Conservation (phyloP, 192 early-diverging fungal genomes). For the Coemansia sp. region DNA sequence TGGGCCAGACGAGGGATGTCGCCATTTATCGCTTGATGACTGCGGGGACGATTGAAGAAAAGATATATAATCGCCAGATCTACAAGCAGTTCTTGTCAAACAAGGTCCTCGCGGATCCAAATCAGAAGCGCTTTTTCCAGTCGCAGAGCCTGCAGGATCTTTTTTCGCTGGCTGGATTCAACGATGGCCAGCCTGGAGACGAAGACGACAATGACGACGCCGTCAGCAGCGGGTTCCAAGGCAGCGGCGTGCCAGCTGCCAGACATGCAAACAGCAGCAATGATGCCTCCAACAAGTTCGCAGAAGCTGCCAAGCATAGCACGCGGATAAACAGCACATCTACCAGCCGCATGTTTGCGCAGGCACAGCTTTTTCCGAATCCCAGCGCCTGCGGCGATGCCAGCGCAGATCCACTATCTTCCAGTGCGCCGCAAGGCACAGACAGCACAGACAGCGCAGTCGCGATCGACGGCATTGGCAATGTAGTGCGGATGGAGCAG, state of each 20-base stretch:
- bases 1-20: conserved; percentile 85
- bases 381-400: not conserved
- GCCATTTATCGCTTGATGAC: conserved; percentile 96
- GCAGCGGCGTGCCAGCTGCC: not conserved
- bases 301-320: not conserved
- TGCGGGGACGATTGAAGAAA: conserved; percentile 90
- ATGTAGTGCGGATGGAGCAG: conserved; percentile 30
- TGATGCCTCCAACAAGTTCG: not conserved
- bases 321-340: conserved; percentile 56
- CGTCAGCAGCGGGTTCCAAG: not conserved
- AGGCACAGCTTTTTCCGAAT: conserved; percentile 59
- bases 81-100: conserved; percentile 97
- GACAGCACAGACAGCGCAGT: conserved; percentile 23
- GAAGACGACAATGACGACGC: conserved; percentile 4
- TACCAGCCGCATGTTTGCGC: conserved; percentile 81
- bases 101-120: conserved; percentile 89
- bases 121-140: conserved; percentile 88
- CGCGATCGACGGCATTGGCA: conserved; percentile 24
- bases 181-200: conserved; percentile 3
- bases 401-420: conserved; percentile 1
- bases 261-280: not conserved
- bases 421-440: not conserved
- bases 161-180: conserved; percentile 67
- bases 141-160: conserved; percentile 78
- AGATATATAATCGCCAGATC: conserved; percentile 96